These are phyloP conservation scores for Diaporthe vexans DNA, from an alignment of 2,329 filamentous ascomycete genomes.

Conservation along the genomic window DNA sequence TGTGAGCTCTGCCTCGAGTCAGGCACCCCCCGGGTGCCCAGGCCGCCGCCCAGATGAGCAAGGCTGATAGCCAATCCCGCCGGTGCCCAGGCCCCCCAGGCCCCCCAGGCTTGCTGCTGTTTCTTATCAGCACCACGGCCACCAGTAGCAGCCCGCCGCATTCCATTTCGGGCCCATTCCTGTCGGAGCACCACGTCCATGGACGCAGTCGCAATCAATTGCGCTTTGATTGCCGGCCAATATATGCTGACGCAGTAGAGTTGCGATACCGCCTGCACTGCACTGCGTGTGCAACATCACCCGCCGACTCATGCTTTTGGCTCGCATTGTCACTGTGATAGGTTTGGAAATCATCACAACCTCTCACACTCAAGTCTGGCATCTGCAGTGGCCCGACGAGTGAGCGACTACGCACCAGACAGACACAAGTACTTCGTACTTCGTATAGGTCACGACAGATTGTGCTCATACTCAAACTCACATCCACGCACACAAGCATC, in stretches of 20 bases:
- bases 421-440: background rate
- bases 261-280: no score
- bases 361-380: background rate
- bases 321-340: background rate
- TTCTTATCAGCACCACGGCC: background rate
- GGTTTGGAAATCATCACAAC: background rate
- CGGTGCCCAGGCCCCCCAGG: conserved; percentile 3
- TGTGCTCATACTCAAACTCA: background rate
- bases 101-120: background rate
- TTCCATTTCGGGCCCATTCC: conserved; percentile 24
- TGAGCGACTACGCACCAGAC: background rate
- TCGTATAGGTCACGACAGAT: background rate
- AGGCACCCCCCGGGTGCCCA: conserved; percentile 1
- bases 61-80: conserved; percentile 28
- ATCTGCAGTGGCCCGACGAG: background rate
- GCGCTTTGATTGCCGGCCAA: conserved; percentile 22
- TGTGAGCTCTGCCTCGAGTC: conserved; percentile 24
- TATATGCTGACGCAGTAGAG: conserved; percentile 10
- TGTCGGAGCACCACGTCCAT: conserved; percentile 15
- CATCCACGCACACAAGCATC: no score
- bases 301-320: background rate
- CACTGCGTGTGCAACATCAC: background rate
- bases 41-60: conserved; percentile 15
- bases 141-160: background rate
- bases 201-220: conserved; percentile 10